phyloP scores from a whole-genome alignment of 345 rosid species.

The Fremontodendron californicum region DNA sequence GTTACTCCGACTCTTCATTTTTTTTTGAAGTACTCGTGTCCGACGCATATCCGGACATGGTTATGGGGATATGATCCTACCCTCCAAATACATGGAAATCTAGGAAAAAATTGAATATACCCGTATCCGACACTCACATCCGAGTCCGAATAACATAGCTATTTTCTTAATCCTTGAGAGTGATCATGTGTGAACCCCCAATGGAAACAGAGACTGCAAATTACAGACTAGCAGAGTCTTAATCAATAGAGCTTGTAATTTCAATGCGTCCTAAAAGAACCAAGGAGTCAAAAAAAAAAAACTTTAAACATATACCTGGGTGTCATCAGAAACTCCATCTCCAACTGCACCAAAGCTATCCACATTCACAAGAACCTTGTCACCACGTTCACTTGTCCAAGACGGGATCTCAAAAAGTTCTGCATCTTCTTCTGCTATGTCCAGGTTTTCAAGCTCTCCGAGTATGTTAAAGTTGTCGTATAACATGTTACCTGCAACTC shows the following conservation, averaged over 20 bases:
- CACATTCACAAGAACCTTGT: conserved; percentile 77
- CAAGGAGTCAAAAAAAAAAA: background rate
- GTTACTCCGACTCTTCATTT: too few relatives aligned
- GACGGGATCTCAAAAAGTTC: conserved; percentile 38
- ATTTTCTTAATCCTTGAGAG: background rate
- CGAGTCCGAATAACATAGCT: too few relatives aligned
- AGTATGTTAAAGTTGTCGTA: conserved; percentile 41
- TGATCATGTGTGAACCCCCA: background rate
- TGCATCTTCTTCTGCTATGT: conserved; percentile 48
- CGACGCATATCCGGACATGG: too few relatives aligned
- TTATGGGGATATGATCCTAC: too few relatives aligned
- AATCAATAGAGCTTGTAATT: background rate
- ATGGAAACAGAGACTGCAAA: background rate
- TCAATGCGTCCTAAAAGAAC: background rate
- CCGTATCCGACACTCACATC: too few relatives aligned
- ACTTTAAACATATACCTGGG: conserved; percentile 49
- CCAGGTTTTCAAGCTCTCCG: conserved; percentile 51
- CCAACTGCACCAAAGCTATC: conserved; percentile 90
- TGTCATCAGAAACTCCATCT: conserved; percentile 89
- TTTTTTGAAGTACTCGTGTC: too few relatives aligned
- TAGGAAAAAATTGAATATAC: too few relatives aligned
- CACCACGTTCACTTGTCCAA: conserved; percentile 54
- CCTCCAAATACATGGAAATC: too few relatives aligned
- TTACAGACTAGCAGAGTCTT: background rate
- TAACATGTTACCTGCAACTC: conserved; percentile 38